Evolutionary conservation across 2,329 filamentous ascomycete genomes (phyloP).

Genomic region (Penicillium sp.): DNA sequence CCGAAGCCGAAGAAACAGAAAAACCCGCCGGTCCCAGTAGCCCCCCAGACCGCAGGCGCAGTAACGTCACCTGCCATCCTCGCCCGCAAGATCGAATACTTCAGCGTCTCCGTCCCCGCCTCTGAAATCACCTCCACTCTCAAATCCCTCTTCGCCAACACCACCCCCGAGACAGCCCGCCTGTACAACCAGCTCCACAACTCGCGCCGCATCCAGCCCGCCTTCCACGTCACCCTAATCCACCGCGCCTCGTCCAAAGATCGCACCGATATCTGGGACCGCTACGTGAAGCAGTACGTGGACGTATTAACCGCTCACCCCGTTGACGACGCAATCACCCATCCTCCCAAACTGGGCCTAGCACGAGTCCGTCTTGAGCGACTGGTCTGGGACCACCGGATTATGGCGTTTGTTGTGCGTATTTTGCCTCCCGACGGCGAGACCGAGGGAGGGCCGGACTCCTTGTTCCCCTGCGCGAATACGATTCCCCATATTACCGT

Average conservation of each 20-base stretch:
- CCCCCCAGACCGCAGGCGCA: constrained; percentile 1
- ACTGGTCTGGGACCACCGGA: constrained; percentile 77
- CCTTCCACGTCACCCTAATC: constrained; percentile 93
- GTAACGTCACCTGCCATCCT: constrained; percentile 36
- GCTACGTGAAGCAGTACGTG: constrained; percentile 64
- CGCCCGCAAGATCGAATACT: constrained; percentile 65
- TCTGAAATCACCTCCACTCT: constrained; percentile 60
- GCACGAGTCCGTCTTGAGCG: constrained; percentile 59
- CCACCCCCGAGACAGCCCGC: constrained; percentile 55
- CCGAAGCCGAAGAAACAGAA: constrained; percentile 44
- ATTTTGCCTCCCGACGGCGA: constrained; percentile 50
- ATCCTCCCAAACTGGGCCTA: constrained; percentile 36
- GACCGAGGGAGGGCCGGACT: constrained; percentile 45
- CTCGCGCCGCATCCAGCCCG: constrained; percentile 72
- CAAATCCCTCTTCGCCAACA: constrained; percentile 66
- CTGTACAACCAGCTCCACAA: constrained; percentile 78
- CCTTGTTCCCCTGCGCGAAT: constrained; percentile 70
- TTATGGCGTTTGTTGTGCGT: constrained; percentile 90
- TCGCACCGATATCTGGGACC: constrained; percentile 72
- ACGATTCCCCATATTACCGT: constrained; percentile 83
- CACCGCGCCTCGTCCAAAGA: constrained; percentile 68
- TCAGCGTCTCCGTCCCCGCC: constrained; percentile 59
- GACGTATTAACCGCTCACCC: constrained; percentile 32
- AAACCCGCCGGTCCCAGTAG: constrained; percentile 22
- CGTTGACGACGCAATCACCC: constrained; percentile 22